Evolutionary conservation across 345 rosid species (phyloP), one percentile per base, ranked within the genome.

Genomic region (Iberis pinnata): DNA sequence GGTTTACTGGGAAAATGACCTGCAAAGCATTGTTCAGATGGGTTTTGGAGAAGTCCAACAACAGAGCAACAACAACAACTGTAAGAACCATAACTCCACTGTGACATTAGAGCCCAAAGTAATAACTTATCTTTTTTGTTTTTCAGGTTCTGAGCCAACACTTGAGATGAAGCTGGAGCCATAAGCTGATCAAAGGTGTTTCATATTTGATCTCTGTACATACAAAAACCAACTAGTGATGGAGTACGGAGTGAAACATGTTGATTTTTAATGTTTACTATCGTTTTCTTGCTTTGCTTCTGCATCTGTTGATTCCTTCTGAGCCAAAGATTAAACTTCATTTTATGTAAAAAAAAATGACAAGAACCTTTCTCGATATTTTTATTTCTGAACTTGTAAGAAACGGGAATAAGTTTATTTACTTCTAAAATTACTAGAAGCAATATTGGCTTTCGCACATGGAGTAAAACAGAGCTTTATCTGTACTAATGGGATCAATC

Each of bases 21-120:
- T 87, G 9, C 92, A 82, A 49, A 78, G 82, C 67, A 49, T 82
- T 53, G 92, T 87, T 59, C 96, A 87, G 56, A 84, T 90, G 98
- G 95, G 82, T 24, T 84, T 84, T 60, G 76, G 62, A 49, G 85
- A 76, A 70, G 73, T 73, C 65, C 83, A 61, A 42, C 75, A 66
- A 45, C 72, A 68, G 51, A 60, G 53, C 65, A 67, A 64, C 38
- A 73, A 47, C 60, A 67, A 71, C 38, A 71, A 71, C 64, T 76
- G 95, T 85, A 72, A 67, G 67, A 56, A 57, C 13, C 24, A 8
- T 7, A 14, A 0, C 11, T 16, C n/a, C 33, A 6, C 18, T 19
- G 33, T 16, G 33, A 17, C 10, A 2, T 14, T 2, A 18, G 47
- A 49, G 43, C 41, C 1, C n/a, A n/a, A 54, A 43, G 24, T 65